A percentile compares a stretch with the other conserved stretches of the same genome.
Evolutionary conservation across 306 rosid species (phyloP).

Genomic region (Herpetospermum pedunculosum): DNA sequence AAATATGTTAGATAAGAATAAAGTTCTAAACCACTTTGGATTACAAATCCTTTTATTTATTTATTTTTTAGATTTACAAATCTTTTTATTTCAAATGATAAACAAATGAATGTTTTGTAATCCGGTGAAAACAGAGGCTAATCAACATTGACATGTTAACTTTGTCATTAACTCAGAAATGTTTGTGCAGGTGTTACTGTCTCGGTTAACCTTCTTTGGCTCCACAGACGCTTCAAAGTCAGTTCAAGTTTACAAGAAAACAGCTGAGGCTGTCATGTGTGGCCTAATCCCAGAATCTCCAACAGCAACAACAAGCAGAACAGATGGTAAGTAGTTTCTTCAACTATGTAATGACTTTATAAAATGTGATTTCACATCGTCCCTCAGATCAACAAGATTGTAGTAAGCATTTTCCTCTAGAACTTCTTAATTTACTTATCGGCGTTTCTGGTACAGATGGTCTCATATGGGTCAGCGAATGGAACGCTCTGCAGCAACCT

Average conservation of each 20-base stretch:
- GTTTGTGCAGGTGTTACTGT: conserved; percentile 67
- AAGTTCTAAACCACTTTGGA: not conserved
- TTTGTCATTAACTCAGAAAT: conserved; percentile 1
- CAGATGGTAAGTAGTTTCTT: conserved; percentile 62
- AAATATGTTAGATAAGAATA: not conserved
- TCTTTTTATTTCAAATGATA: not conserved
- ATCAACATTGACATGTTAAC: not conserved
- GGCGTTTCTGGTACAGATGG: conserved; percentile 38
- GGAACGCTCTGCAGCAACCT: conserved; percentile 94
- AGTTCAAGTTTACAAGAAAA: conserved; percentile 44
- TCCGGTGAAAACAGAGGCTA: not conserved
- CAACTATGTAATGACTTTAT: conserved; percentile 11
- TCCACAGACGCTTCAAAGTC: conserved; percentile 33
- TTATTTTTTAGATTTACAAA: no score
- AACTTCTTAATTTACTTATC: not conserved
- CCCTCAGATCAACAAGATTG: not conserved
- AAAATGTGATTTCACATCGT: not conserved
- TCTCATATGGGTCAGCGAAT: conserved; percentile 72
- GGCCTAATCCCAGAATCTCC: conserved; percentile 84
- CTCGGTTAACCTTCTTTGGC: conserved; percentile 77
- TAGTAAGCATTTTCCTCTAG: not conserved
- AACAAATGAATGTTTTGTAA: not conserved
- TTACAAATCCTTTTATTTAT: not conserved
- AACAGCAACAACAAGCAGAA: conserved; percentile 80
- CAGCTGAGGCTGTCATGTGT: conserved; percentile 95